These are phyloP conservation scores for Plicaturopsis crispa DNA, from an alignment of 768 basidiomycete genomes.

Conservation along the genomic window DNA sequence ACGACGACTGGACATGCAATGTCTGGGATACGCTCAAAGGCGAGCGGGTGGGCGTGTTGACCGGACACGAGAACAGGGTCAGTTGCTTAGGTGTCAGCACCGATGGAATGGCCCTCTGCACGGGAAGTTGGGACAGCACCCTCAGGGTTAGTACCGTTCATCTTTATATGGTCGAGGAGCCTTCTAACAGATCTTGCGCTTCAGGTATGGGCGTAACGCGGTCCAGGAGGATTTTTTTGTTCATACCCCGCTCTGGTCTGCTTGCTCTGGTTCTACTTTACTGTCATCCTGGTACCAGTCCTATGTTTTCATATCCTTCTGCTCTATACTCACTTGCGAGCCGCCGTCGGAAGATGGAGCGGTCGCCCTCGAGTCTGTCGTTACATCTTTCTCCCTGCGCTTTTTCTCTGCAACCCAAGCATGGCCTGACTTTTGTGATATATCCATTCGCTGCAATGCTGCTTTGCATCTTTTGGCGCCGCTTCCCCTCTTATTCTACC, in stretches of 20 bases:
- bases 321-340: conserved; percentile 45
- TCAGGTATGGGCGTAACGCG: conserved; percentile 79
- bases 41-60: conserved; percentile 94
- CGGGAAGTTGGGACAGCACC: conserved; percentile 96
- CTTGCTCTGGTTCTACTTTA: conserved; percentile 11
- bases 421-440: conserved; percentile 14
- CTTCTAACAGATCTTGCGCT: conserved; percentile 9
- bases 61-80: conserved; percentile 97
- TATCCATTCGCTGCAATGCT: neutral
- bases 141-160: conserved; percentile 61
- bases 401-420: conserved; percentile 21
- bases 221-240: conserved; percentile 12
- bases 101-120: conserved; percentile 98
- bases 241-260: conserved; percentile 11
- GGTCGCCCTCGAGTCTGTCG: conserved; percentile 54
- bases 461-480: conserved; percentile 7
- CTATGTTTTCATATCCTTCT: conserved; percentile 4
- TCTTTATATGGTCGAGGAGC: conserved; percentile 5
- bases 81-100: conserved; percentile 92
- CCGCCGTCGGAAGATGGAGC: conserved; percentile 27
- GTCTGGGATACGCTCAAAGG: conserved; percentile 99
- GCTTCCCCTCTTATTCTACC: conserved; percentile 8
- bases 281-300: conserved; percentile 1
- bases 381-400: conserved; percentile 40
- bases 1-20: conserved; percentile 99